Evolutionary conservation across 164 flowering plant species (phyloP).

Genomic region (Taxillus chinensis): DNA sequence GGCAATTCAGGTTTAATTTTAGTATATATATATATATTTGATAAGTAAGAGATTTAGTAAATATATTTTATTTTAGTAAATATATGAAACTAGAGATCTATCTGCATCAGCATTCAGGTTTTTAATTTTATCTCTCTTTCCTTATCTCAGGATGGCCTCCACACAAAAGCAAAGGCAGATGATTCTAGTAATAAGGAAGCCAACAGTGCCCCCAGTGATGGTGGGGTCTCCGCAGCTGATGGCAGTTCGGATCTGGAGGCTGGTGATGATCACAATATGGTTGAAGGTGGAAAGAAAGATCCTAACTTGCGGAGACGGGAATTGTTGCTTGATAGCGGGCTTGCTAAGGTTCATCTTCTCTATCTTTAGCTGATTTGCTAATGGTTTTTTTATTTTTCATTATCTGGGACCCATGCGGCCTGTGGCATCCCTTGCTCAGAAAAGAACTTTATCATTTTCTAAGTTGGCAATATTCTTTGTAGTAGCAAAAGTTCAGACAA

Average conservation of each 20-base stretch:
- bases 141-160: constrained; percentile 26
- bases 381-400: neutral
- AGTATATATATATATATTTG: too few species aligned
- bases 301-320: constrained; percentile 66
- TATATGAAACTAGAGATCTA: neutral
- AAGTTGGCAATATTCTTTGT: neutral
- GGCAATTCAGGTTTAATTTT: constrained; percentile 22
- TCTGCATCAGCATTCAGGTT: neutral
- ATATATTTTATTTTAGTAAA: too few species aligned
- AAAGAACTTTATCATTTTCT: too few species aligned
- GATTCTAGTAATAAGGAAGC: constrained; percentile 20
- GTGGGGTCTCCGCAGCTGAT: constrained; percentile 13
- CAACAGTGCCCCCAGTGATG: constrained; percentile 15
- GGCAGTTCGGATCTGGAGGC: constrained; percentile 11
- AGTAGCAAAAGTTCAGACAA: neutral
- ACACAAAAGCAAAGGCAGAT: constrained; percentile 15
- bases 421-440: too few species aligned
- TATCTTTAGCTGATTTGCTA: neutral
- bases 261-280: constrained; percentile 13
- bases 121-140: neutral
- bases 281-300: constrained; percentile 81
- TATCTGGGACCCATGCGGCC: too few species aligned
- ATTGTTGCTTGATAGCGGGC: constrained; percentile 71
- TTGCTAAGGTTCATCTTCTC: constrained; percentile 69
- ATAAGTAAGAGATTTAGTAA: too few species aligned